These are phyloP conservation scores for Kalanchoe fedtschenkoi DNA, from an alignment of 164 flowering plant genomes.

Conservation along the genomic window DNA sequence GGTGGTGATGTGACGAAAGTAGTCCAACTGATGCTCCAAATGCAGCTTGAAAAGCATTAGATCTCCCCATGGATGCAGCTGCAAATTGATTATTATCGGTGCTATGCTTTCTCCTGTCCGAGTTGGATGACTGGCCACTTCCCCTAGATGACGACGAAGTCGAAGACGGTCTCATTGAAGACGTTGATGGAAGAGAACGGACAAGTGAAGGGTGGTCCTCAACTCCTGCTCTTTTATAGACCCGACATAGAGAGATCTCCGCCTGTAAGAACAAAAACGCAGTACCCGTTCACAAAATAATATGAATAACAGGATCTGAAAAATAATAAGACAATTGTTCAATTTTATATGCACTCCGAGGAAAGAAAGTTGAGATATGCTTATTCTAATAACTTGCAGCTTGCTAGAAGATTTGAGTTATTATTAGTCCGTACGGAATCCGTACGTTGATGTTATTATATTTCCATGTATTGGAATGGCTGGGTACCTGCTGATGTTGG, in stretches of 20 bases:
- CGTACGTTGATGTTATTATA: no score
- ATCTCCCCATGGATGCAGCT: constrained; percentile 6
- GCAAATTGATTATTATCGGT: neutral
- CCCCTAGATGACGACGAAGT: constrained; percentile 8
- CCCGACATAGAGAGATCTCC: constrained; percentile 87
- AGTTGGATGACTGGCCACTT: constrained; percentile 27
- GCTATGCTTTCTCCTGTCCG: constrained; percentile 2
- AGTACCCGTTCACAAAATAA: neutral
- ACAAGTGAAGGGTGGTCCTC: constrained; percentile 74
- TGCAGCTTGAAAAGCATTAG: constrained; percentile 13
- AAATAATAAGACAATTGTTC: neutral
- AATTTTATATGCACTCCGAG: no score
- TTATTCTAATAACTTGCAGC: no score
- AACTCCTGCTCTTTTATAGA: constrained; percentile 84
- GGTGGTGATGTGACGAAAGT: neutral
- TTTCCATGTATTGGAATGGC: neutral
- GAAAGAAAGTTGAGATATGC: neutral
- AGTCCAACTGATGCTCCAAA: constrained; percentile 8
- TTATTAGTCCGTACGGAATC: no score
- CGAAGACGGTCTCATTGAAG: constrained; percentile 4
- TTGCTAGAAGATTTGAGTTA: no score
- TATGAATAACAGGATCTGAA: neutral
- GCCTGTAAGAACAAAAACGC: constrained; percentile 28
- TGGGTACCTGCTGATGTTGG: neutral
- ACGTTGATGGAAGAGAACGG: constrained; percentile 28